These are phyloP conservation scores for Ministeria vibrans DNA, from an alignment of 78 protist genomes.

Conservation along the genomic window DNA sequence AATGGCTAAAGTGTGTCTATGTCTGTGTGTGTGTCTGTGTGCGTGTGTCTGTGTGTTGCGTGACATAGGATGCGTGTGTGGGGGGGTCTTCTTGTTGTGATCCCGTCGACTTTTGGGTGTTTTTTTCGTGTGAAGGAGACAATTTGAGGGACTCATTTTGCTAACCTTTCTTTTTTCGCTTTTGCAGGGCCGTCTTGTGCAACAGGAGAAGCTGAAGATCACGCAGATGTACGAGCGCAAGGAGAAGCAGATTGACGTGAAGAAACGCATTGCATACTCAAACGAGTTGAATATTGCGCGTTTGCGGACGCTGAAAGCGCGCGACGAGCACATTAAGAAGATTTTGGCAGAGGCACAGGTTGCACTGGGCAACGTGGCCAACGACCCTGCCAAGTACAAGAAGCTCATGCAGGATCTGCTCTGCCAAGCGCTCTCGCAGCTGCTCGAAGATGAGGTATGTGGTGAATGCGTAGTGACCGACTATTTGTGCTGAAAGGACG, in stretches of 20 bases:
- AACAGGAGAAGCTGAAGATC: constrained; percentile 53
- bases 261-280: constrained; percentile 28
- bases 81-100: no score
- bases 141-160: no score
- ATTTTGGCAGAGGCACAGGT: constrained; percentile 5
- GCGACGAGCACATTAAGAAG: constrained; percentile 18
- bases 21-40: no score
- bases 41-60: no score
- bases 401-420: constrained; percentile 23
- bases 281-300: constrained; percentile 31
- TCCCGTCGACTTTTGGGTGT: no score
- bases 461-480: no score
- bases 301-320: constrained; percentile 31
- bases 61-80: no score
- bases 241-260: constrained; percentile 63
- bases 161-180: no score
- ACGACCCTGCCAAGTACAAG: constrained; percentile 21
- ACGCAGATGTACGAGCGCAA: constrained; percentile 41
- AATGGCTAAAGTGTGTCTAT: no score
- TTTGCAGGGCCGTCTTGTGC: constrained; percentile 47
- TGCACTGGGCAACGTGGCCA: neutral
- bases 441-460: neutral
- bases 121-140: no score
- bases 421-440: constrained; percentile 13
- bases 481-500: no score